A percentile compares a stretch with the other conserved stretches of the same genome.
Conservation (phyloP, 2,329 filamentous ascomycete species). For the Cordyceps javanica region DNA sequence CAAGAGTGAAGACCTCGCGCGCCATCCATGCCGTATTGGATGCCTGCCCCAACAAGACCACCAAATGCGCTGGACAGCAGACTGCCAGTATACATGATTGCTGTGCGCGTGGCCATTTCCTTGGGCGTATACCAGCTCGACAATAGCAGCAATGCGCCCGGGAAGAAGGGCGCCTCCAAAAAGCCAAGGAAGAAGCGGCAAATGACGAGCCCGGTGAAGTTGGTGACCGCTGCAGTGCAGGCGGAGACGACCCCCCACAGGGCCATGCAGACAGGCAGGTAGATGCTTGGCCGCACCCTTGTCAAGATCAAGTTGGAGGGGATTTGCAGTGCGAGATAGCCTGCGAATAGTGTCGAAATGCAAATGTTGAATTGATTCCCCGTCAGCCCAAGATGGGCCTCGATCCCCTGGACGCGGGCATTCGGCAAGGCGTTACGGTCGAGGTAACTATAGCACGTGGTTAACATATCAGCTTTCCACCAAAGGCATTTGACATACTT, state of each 20-base stretch:
- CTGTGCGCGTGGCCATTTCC: slow-evolving; percentile 52
- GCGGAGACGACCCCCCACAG: slow-evolving; percentile 34
- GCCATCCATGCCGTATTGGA: slow-evolving; percentile 39
- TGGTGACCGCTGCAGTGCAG: slow-evolving; percentile 40
- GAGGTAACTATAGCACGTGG: slow-evolving; percentile 25
- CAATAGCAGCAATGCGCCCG: slow-evolving; percentile 41
- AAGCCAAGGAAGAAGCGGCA: slow-evolving; percentile 40
- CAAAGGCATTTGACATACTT: slow-evolving; percentile 24
- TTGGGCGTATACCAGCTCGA: slow-evolving; percentile 38
- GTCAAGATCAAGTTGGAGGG: slow-evolving; percentile 55
- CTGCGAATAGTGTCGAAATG: slow-evolving; percentile 55
- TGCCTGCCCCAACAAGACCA: slow-evolving; percentile 43
- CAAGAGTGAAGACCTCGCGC: slow-evolving; percentile 41
- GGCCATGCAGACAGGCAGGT: slow-evolving; percentile 43
- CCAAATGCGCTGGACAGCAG: slow-evolving; percentile 46
- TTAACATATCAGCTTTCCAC: not conserved
- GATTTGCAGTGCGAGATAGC: slow-evolving; percentile 56
- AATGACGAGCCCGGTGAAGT: slow-evolving; percentile 36
- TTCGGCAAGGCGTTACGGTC: slow-evolving; percentile 39
- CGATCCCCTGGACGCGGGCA: slow-evolving; percentile 43
- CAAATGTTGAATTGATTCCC: slow-evolving; percentile 54
- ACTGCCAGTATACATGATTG: slow-evolving; percentile 53
- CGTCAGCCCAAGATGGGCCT: slow-evolving; percentile 49
- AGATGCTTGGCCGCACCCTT: slow-evolving; percentile 45
- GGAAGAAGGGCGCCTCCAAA: slow-evolving; percentile 46